Evolutionary conservation across 1,139 yeast species (phyloP).

Genomic region (Saccharomyces hybrid): DNA sequence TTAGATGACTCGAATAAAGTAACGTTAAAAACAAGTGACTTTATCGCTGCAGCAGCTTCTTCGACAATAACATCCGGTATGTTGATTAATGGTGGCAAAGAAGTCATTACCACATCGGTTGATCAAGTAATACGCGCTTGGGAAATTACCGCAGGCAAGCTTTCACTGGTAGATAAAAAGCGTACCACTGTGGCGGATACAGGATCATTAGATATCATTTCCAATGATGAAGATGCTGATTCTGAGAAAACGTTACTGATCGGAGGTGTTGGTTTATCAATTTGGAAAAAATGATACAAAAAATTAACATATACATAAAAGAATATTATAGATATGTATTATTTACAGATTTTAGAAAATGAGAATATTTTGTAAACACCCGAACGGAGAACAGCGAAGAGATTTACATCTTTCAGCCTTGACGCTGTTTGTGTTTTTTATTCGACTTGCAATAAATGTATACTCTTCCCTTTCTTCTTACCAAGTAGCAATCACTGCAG

Average conservation of each 20-base stretch:
- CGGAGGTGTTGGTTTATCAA: conserved; percentile 69
- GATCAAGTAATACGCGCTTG: conserved; percentile 74
- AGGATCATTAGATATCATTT: conserved; percentile 52
- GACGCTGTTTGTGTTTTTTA: conserved; percentile 95
- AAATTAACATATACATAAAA: conserved; percentile 1
- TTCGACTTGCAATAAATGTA: conserved; percentile 89
- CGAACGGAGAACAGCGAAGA: not conserved
- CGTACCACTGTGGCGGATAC: conserved; percentile 90
- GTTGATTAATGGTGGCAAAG: conserved; percentile 21
- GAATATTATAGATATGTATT: not conserved
- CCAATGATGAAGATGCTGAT: conserved; percentile 23
- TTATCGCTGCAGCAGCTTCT: conserved; percentile 60
- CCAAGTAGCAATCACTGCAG: conserved; percentile 85
- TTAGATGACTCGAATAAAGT: conserved; percentile 20
- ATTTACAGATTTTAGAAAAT: not conserved
- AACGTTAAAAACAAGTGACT: conserved; percentile 26
- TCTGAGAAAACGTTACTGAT: conserved; percentile 34
- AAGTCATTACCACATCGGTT: conserved; percentile 42
- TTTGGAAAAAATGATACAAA: conserved; percentile 35
- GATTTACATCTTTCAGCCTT: conserved; percentile 46
- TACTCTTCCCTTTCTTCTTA: conserved; percentile 89
- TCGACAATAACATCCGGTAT: conserved; percentile 74
- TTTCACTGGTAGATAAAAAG: conserved; percentile 38
- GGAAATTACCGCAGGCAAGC: conserved; percentile 35
- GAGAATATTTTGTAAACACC: not conserved